Evolutionary conservation across 805 yeast species (phyloP).

Genomic region (Lachancea sp.): DNA sequence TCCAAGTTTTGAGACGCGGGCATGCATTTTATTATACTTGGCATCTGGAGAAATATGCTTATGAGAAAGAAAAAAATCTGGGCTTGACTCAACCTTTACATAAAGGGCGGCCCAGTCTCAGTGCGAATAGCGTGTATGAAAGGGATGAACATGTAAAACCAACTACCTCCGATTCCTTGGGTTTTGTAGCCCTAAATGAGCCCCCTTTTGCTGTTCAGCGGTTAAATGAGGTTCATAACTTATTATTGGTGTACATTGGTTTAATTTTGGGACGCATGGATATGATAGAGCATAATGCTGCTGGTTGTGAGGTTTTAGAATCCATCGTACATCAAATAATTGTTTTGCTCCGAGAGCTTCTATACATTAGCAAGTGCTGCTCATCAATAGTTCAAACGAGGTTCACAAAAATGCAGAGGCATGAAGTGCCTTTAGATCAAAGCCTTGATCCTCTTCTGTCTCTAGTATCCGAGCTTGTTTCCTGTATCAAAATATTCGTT

Average conservation of each 20-base stretch:
- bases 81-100: constrained; percentile 1
- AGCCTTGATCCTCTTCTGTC: constrained; percentile 53
- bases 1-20: constrained; percentile 61
- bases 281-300: constrained; percentile 64
- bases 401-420: constrained; percentile 23
- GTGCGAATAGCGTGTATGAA: background rate
- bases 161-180: constrained; percentile 13
- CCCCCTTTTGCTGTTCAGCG: constrained; percentile 63
- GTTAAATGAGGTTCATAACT: constrained; percentile 55
- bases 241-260: constrained; percentile 55
- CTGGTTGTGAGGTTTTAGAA: constrained; percentile 64
- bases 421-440: constrained; percentile 31
- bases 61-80: constrained; percentile 29
- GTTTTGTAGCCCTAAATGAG: constrained; percentile 39
- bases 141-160: background rate
- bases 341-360: constrained; percentile 53
- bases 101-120: constrained; percentile 1
- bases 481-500: constrained; percentile 57
- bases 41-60: constrained; percentile 54
- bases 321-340: constrained; percentile 63
- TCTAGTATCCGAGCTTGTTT: constrained; percentile 57
- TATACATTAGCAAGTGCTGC: constrained; percentile 51
- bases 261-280: constrained; percentile 71
- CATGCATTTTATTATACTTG: constrained; percentile 61
- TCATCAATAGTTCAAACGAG: constrained; percentile 31